Percentiles rank a stretch among this genome's conserved stretches.
These are phyloP conservation scores for Hymenoscyphus fructigenus DNA, from an alignment of 2,329 filamentous ascomycete species.

Conservation along the genomic window DNA sequence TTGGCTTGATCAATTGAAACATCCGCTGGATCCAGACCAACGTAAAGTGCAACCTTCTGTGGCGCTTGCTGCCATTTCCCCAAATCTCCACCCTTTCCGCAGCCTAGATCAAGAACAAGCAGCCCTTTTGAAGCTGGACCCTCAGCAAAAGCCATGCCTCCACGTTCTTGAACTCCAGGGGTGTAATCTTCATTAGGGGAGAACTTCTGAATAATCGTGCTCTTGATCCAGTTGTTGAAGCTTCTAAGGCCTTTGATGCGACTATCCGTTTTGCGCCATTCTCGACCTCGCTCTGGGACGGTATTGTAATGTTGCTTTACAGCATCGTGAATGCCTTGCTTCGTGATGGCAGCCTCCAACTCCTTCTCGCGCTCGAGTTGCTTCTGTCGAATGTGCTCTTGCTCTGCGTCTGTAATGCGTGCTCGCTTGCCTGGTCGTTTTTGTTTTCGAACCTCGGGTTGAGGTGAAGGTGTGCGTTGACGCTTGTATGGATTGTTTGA, in stretches of 20 bases:
- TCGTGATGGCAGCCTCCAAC: conserved; percentile 35
- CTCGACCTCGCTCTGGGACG: conserved; percentile 86
- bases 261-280: conserved; percentile 92
- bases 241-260: conserved; percentile 91
- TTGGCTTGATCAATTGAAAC: conserved; percentile 88
- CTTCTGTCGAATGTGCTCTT: conserved; percentile 64
- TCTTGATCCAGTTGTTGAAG: conserved; percentile 99
- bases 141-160: conserved; percentile 37
- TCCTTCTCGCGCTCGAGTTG: conserved; percentile 55
- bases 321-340: conserved; percentile 72
- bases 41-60: conserved; percentile 88
- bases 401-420: conserved; percentile 65
- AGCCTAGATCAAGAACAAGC: conserved; percentile 88
- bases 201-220: conserved; percentile 95
- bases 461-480: conserved; percentile 26
- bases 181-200: conserved; percentile 75
- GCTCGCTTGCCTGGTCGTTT: conserved; percentile 68
- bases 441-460: conserved; percentile 55
- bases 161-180: conserved; percentile 56
- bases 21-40: conserved; percentile 90
- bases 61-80: conserved; percentile 95
- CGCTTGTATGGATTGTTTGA: conserved; percentile 24
- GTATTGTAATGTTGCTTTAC: conserved; percentile 95
- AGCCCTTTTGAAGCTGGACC: conserved; percentile 52
- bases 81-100: conserved; percentile 93